Base-by-base conservation (phyloP, 1,284 basidiomycete species). In the Pascua guehoae region DNA sequence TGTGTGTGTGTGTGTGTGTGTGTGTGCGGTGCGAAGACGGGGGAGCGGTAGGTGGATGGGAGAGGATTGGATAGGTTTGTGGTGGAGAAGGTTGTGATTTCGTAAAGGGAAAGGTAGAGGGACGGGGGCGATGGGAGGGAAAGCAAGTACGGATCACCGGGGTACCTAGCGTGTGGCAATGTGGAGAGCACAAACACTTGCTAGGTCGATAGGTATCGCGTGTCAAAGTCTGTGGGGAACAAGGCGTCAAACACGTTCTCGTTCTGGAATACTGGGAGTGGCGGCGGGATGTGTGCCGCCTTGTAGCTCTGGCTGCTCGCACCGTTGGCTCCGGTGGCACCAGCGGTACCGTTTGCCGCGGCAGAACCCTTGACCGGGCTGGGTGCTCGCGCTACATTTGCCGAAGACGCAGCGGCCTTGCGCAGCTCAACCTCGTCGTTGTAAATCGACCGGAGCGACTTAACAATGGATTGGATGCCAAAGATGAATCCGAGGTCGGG, bases 401-500 rank as follows among this genome's bases (percentile, higher is more conserved):
- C 24, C 24, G 24, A 3, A 7, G 24, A 32, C 24, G 24, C 24
- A 7, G 24, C 24, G 2, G 42, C 58, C 15, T 59, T 56, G 41
- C 65, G 63, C 40, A 61, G 56, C 51, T 68, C 67, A 56, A 66
- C 67, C 75, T 94, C 90, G 58, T 87, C 83, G 58, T 88, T 86
- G 87, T 90, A 96, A 38, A 94, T 89, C 54, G 81, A 82, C 70
- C 87, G 86, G 65, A 97, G 76, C 38, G 87, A 80, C 67, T 82
- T 82, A 41, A 86, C 83, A 41, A 98, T 79, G 69, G 84, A 92
- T 80, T 88, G 87, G 70, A 99, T 78, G 2, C 95, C 95, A 71
- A 88, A 92, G 42, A 98, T 78, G 78, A 98, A 98, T 10, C 95
- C 95, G 53, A 90, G 86, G 75, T 99, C 95, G 10, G 96, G 90